Evolutionary conservation across 75 land plant genomes (phyloP), one percentile per base, ranked within the genome.

Genomic region (Cryptomeria japonica): DNA sequence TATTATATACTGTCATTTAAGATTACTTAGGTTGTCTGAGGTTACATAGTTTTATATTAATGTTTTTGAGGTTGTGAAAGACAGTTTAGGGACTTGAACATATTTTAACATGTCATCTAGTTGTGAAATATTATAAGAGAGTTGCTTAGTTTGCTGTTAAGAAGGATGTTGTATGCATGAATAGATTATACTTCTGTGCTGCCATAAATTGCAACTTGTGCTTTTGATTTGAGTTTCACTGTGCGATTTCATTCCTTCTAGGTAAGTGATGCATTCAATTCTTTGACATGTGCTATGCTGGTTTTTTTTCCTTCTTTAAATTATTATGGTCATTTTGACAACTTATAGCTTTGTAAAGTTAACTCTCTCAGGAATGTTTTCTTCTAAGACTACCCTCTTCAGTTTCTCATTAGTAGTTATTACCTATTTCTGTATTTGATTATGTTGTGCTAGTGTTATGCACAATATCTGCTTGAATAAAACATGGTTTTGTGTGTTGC

Each of bases 231-330:
- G 31, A 28, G 76, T 72, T 72, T 72, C 34, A 72, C 34, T 8
- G 10, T n/a, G 11, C 76, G 0, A 72, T 72, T 28, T 31, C 76
- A 72, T 72, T 31, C 34, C 76, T 31, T 31, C 31, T 18, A 13
- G 56, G 72, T 68, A 28, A 70, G 75, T 70, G 70, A 70, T 70
- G 75, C 34, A 70, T n/a, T n/a, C 75, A 70, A n/a, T 70, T 70
- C 32, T 25, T 64, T 68, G 8, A 68, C 22, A 68, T 68, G 7
- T 22, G n/a, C 72, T 68, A 22, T 22, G 25, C 75, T n/a, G 75
- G 11, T 70, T 31, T 70, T 7, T 70, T 70, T 70, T 7, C 31
- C 31, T 22, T n/a, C 28, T 8, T 72, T 25, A 8, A 8, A 72
- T 11, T 31, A 25, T 11, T 31, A 31, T 28, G 10, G 31, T 72